Conservation (phyloP, 176 grass and related monocot genomes). For the Microstegium vimineum region DNA sequence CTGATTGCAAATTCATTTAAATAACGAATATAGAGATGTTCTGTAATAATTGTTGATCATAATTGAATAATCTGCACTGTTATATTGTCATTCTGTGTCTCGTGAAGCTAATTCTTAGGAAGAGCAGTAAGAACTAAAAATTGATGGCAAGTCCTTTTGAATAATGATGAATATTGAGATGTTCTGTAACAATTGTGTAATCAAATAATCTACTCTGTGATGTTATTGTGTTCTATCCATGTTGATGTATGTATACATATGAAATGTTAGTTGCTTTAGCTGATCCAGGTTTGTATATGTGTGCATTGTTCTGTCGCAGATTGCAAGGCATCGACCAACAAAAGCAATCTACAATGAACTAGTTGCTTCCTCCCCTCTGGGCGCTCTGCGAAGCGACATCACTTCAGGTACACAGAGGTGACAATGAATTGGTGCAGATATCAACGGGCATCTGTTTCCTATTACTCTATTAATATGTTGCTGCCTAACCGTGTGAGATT, state of each 20-base stretch:
- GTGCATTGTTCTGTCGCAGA: constrained; percentile 18
- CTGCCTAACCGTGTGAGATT: background rate
- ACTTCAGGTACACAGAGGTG: constrained; percentile 20
- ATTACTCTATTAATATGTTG: background rate
- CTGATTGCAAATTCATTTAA: background rate
- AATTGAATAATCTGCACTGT: background rate
- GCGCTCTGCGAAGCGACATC: constrained; percentile 15
- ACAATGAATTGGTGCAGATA: background rate
- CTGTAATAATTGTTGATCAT: background rate
- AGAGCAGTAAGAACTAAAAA: background rate
- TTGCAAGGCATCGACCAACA: constrained; percentile 17
- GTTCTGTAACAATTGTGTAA: background rate
- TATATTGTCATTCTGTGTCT: background rate
- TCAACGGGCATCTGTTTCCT: background rate
- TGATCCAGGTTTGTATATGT: background rate
- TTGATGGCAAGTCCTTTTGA: background rate
- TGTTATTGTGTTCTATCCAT: background rate
- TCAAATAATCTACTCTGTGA: background rate
- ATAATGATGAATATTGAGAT: background rate
- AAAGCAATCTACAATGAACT: constrained; percentile 35
- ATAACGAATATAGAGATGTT: background rate
- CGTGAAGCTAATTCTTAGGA: background rate
- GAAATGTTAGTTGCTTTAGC: background rate
- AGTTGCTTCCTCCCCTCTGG: constrained; percentile 15
- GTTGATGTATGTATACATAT: background rate